A percentile compares a stretch with the other conserved stretches of the same genome.
phyloP scores from a whole-genome alignment of 352 stramenopile genomes.

The Globisporangium acanthophoron region DNA sequence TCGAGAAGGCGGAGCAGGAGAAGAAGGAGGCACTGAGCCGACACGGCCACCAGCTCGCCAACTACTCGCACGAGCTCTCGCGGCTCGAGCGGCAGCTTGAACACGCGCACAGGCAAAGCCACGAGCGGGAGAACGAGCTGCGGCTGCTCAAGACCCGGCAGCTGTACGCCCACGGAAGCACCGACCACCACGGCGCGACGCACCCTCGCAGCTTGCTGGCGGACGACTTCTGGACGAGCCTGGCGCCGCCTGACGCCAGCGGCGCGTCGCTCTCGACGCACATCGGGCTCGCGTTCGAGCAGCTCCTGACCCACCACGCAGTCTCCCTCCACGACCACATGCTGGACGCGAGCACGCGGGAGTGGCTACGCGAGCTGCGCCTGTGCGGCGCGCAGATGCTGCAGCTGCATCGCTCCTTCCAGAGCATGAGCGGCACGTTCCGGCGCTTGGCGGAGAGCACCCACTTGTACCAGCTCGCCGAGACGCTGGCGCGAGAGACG shows the following conservation, averaged over 20 bases:
- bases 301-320: constrained; percentile 46
- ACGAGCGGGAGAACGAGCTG: constrained; percentile 59
- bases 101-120: constrained; percentile 29
- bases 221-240: constrained; percentile 49
- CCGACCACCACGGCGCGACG: neutral
- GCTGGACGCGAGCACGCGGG: constrained; percentile 44
- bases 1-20: constrained; percentile 45
- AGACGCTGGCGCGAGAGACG: constrained; percentile 44
- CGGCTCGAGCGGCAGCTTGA: constrained; percentile 66
- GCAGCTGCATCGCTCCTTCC: constrained; percentile 51
- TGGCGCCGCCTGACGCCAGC: constrained; percentile 26
- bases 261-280: constrained; percentile 42
- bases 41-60: constrained; percentile 58
- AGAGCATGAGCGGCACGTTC: constrained; percentile 47
- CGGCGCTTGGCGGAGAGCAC: constrained; percentile 45
- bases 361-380: constrained; percentile 60
- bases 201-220: constrained; percentile 18
- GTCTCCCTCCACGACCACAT: constrained; percentile 44
- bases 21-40: constrained; percentile 36
- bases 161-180: constrained; percentile 25
- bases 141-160: constrained; percentile 47
- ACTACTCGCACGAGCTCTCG: constrained; percentile 61
- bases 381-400: constrained; percentile 48
- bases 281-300: constrained; percentile 50
- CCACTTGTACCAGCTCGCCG: constrained; percentile 54